phyloP scores from a whole-genome alignment of 192 early-diverging fungal species.

The Mortierella antarctica region DNA sequence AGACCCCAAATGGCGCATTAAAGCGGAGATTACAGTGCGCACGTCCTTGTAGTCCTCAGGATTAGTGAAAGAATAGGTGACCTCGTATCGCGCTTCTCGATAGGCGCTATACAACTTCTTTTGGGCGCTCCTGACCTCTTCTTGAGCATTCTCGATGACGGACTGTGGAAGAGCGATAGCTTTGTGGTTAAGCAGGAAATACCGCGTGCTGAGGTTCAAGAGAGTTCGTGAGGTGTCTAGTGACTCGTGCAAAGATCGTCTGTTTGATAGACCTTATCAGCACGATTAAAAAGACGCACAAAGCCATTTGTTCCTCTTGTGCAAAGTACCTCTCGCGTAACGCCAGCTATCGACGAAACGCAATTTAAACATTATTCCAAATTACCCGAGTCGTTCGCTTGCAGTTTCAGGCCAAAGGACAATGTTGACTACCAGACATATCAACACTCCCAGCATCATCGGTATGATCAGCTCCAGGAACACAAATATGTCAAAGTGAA shows the following conservation, averaged over 20 bases:
- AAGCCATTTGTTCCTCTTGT: no score
- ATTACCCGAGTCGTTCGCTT: slow-evolving; percentile 60
- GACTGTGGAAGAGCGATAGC: slow-evolving; percentile 48
- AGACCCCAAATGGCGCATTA: slow-evolving; percentile 48
- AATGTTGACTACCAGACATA: slow-evolving; percentile 55
- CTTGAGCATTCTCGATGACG: slow-evolving; percentile 40
- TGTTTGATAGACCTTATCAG: neutral
- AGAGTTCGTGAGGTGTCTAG: slow-evolving; percentile 37
- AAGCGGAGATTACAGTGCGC: slow-evolving; percentile 20
- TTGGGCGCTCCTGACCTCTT: slow-evolving; percentile 36
- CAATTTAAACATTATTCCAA: no score
- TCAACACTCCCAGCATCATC: slow-evolving; percentile 51
- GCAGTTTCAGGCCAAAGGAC: slow-evolving; percentile 63
- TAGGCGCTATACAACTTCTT: slow-evolving; percentile 49
- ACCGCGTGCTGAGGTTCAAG: slow-evolving; percentile 40
- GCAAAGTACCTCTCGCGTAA: neutral
- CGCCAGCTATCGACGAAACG: neutral
- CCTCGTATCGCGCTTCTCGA: slow-evolving; percentile 45
- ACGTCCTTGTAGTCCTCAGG: slow-evolving; percentile 51
- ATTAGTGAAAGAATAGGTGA: slow-evolving; percentile 43
- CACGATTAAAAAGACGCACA: no score
- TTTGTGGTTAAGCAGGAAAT: slow-evolving; percentile 47
- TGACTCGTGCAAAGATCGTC: slow-evolving; percentile 48
- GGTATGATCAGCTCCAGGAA: slow-evolving; percentile 51
- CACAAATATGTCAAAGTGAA: slow-evolving; percentile 15